Conservation (phyloP, 2,329 filamentous ascomycete species). For the Phialemonium atrogriseum region DNA sequence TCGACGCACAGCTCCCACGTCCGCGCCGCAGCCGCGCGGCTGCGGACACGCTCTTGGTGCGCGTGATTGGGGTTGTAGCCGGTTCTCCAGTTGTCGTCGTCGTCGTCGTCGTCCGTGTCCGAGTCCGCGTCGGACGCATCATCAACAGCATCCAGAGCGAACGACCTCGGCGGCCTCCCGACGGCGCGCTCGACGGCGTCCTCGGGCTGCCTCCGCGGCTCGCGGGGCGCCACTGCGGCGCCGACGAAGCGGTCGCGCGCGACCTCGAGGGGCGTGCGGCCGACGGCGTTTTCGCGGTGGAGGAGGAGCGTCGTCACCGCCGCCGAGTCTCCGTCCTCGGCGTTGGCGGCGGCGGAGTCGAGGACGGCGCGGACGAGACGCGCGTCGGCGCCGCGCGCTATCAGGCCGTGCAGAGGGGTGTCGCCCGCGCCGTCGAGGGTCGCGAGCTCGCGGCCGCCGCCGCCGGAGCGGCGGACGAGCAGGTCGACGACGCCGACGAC, state of each 20-base stretch:
- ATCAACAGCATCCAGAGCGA: no score
- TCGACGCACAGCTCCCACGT: conserved; percentile 17
- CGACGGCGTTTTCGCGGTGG: conserved; percentile 67
- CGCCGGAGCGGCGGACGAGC: conserved; percentile 47
- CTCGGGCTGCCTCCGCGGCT: no score
- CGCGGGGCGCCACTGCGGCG: no score
- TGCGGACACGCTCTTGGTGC: no score
- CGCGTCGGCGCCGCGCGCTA: conserved; percentile 26
- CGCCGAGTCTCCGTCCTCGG: no score
- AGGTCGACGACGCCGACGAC: conserved; percentile 34
- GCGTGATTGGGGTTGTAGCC: no score
- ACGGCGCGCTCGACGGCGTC: conserved; percentile 1
- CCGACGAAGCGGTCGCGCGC: conserved; percentile 46
- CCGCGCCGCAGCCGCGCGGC: not conserved
- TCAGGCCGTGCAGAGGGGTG: conserved; percentile 53
- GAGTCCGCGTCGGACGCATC: not conserved
- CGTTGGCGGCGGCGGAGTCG: conserved; percentile 43
- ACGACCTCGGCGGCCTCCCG: not conserved
- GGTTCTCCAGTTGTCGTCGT: no score
- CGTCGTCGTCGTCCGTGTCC: not conserved
- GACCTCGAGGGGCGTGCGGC: conserved; percentile 63
- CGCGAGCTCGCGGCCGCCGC: conserved; percentile 36
- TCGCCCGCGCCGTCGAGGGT: conserved; percentile 58
- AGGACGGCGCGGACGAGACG: conserved; percentile 38
- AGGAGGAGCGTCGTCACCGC: no score